Conservation (phyloP, 2,329 filamentous ascomycete species). For the Pseudogymnoascus sp. region DNA sequence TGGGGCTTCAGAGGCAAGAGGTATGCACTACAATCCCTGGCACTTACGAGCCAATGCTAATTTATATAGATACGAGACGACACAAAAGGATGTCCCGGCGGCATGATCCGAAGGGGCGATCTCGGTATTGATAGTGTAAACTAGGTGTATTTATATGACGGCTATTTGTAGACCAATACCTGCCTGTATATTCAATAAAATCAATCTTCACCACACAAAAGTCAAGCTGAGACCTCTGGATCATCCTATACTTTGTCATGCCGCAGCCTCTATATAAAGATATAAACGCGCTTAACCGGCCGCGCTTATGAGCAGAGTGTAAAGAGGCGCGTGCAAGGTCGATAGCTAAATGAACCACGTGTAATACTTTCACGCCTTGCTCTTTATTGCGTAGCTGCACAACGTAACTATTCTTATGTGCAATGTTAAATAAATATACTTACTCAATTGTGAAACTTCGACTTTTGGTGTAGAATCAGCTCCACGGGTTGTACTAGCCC, state of each 20-base stretch:
- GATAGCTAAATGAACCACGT: not conserved
- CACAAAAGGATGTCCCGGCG: conserved; percentile 18
- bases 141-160: conserved; percentile 6
- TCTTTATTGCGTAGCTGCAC: not conserved
- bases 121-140: not conserved
- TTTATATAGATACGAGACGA: conserved; percentile 26
- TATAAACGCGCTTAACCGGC: not conserved
- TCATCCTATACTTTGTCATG: not conserved
- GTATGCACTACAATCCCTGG: conserved; percentile 38
- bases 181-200: conserved; percentile 6
- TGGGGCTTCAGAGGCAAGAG: conserved; percentile 98
- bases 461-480: not conserved
- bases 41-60: conserved; percentile 12
- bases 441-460: not conserved
- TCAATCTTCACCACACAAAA: conserved; percentile 1
- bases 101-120: not conserved
- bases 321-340: not conserved
- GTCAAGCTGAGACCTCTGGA: not conserved
- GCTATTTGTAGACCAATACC: conserved; percentile 3
- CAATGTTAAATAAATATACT: not conserved
- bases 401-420: not conserved
- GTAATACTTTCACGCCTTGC: not conserved
- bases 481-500: not conserved
- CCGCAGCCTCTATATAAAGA: not conserved
- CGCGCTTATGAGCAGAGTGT: not conserved